Evolutionary conservation across 2,329 filamentous ascomycete genomes (phyloP), one percentile per base, ranked within the genome.

Genomic region (Aspergillus fumigatiaffinis): DNA sequence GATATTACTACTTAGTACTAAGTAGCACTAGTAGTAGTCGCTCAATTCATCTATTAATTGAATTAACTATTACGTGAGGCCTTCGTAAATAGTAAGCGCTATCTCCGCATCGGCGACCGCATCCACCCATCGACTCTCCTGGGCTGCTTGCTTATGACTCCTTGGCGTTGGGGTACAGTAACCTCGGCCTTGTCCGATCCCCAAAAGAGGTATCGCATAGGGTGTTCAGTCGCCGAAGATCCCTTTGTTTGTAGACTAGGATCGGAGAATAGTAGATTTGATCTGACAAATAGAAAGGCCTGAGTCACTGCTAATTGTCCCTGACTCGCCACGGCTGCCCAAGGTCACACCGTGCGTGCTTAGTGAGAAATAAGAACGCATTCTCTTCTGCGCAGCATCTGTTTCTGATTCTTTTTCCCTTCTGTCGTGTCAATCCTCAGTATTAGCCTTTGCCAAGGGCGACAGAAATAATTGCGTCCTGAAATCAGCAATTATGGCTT

Each of bases 341-440:
- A 21, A 47, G 44, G 44, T 47, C 23, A 14, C 44, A 47, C 21
- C 14, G 14, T 38, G 21, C 21, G 14, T 47, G 21, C 44, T 23
- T 21, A 23, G 44, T 47, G n/a, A 12, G 44, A 47, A 25, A 26
- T 47, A 26, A 26, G 23, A 23, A 26, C 12, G 23, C 44, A 14
- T 28, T 28, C 35, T 48, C 29, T 49, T n/a, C 32, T 52, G 48
- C 53, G 55, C 42, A 52, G 17, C n/a, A 46, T 54, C 20, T 49
- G 46, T 26, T 28, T 29, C 50, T 41, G 41, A 38, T 42, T 28
- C 25, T 10, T 35, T 51, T 52, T 29, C 46, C 38, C 21, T 32
- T 48, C 12, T 47, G 20, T 12, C 3, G 44, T 7, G 10, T 47
- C 14, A 17, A 17, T 14, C 17, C 6, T 17, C 32, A 7, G 5